A percentile compares a stretch with the other conserved stretches of the same genome.
These are phyloP conservation scores for Jatropha curcas DNA, from an alignment of 345 rosid genomes.

Conservation along the genomic window DNA sequence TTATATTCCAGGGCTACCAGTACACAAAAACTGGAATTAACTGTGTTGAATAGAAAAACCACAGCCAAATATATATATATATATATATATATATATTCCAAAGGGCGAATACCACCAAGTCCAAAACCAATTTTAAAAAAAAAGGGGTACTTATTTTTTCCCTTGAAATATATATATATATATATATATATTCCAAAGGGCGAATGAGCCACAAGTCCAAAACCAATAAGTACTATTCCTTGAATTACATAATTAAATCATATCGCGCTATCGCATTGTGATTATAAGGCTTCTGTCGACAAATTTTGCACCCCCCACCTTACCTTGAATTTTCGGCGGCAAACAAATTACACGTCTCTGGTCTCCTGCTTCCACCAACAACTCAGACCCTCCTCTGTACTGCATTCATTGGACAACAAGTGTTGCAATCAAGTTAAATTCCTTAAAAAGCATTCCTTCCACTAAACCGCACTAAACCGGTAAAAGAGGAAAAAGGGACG, in stretches of 20 bases:
- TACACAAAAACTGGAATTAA: neutral
- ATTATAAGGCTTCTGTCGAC: conserved; percentile 62
- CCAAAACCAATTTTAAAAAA: neutral
- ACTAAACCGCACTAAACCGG: neutral
- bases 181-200: neutral
- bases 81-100: neutral
- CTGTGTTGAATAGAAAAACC: neutral
- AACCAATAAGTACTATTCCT: neutral
- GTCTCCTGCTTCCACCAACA: conserved; percentile 89
- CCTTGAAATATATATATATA: too few species aligned
- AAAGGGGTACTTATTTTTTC: too few species aligned
- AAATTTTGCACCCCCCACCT: conserved; percentile 84
- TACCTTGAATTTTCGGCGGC: conserved; percentile 77
- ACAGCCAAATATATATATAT: neutral
- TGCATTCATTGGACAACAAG: conserved; percentile 42
- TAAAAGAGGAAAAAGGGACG: neutral
- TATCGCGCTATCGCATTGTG: conserved; percentile 48
- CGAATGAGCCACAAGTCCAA: neutral
- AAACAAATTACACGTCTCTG: conserved; percentile 72
- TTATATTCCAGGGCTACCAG: neutral
- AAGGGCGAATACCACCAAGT: neutral
- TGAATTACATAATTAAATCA: neutral
- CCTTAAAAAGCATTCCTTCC: neutral
- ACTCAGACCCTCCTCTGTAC: conserved; percentile 88
- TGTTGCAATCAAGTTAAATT: conserved; percentile 3